Base-by-base conservation (phyloP, 2,329 filamentous ascomycete genomes). In the Monosporascus ibericus region DNA sequence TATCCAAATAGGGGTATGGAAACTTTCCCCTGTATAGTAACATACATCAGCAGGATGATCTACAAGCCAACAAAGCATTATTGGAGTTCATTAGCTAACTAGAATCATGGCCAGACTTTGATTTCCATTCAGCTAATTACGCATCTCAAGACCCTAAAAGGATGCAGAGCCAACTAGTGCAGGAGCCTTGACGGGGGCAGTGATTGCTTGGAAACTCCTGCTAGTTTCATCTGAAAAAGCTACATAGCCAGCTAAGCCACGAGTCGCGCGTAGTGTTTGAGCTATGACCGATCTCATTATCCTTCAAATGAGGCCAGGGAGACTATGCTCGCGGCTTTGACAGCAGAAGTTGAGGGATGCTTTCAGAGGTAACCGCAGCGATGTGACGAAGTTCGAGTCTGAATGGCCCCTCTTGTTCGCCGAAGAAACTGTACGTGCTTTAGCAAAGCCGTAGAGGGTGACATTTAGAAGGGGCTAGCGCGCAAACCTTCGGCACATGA, bases 401-500 rank as follows among this genome's bases (percentile, higher is more conserved):
- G 59, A 91, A 91, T 3, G 82, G 73, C 3, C 88, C 88, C 56
- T 88, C 74, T 67, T 92, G 88, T 0, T 78, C 70, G 8, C 85
- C 88, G 59, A 92, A 92, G 73, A 90, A 91, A 68, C 88, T 90
- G 17, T 34, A 44, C 4, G 4, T 46, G 37, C 25, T 25, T 36
- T 49, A 51, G 52, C 70, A 49, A 70, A 63, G 39, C 51, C 47
- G 48, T 48, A 48, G 48, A 22, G 7, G 24, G 15, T n/a, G 2
- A 44, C 1, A 48, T 14, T 22, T 11, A 14, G 25, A 47, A 46
- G 30, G 25, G 51, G 37, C 22, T 44, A 6, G n/a, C 8, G 11
- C 4, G 65, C 73, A 53, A 68, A 90, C 88, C 89, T 94, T 66
- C 90, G 74, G 76, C 88, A 87, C 89, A 94, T 92, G 54, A 94